A percentile compares a stretch with the other conserved stretches of the same genome.
phyloP scores from a whole-genome alignment of 148 eudicot species.

The Camellia japonica region DNA sequence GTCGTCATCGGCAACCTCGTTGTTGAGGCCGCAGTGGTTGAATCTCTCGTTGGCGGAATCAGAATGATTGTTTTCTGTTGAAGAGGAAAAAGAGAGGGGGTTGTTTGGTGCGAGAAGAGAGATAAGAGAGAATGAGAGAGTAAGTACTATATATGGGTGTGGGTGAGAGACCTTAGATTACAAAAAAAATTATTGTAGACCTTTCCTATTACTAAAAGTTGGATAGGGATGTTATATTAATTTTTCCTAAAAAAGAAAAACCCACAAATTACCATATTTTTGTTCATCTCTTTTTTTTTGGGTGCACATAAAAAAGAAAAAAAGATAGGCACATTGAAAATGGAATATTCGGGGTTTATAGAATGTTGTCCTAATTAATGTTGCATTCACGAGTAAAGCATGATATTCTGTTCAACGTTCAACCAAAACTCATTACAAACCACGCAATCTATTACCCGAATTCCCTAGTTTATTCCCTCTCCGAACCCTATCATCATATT shows the following conservation, averaged over 20 bases:
- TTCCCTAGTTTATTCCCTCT: neutral
- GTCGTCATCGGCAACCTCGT: too few relatives aligned
- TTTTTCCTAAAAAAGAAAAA: neutral
- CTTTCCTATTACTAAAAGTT: too few relatives aligned
- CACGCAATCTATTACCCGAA: constrained; percentile 12
- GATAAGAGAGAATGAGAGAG: too few relatives aligned
- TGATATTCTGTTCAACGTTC: constrained; percentile 22
- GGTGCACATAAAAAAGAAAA: neutral
- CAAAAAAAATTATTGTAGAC: too few relatives aligned
- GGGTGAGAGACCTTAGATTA: too few relatives aligned
- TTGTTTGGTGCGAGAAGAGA: too few relatives aligned
- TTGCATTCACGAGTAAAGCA: constrained; percentile 13
- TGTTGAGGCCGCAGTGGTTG: too few relatives aligned
- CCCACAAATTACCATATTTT: neutral
- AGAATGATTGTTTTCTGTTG: too few relatives aligned
- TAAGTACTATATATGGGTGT: too few relatives aligned
- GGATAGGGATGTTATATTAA: too few relatives aligned
- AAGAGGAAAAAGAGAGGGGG: too few relatives aligned
- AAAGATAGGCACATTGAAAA: neutral
- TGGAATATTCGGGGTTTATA: constrained; percentile 10
- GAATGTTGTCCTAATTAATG: neutral
- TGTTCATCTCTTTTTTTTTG: neutral
- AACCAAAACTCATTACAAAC: constrained; percentile 15
- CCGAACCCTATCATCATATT: neutral
- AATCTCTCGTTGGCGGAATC: too few relatives aligned